These are phyloP conservation scores for Calonectria henricotiae DNA, from an alignment of 2,329 filamentous ascomycete species.

Conservation along the genomic window DNA sequence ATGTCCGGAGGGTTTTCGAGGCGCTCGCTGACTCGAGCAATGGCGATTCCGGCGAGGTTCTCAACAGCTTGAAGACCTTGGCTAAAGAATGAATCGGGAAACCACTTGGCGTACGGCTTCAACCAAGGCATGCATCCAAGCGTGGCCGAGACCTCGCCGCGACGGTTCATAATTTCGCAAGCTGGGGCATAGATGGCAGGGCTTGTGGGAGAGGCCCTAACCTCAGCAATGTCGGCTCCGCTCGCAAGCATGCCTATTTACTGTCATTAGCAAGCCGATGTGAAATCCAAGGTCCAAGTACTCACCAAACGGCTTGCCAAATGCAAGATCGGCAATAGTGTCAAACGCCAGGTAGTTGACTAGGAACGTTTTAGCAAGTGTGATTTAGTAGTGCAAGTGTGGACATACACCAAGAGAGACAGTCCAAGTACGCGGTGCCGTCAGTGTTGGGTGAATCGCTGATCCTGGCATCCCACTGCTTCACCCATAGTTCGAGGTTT, in stretches of 20 bases:
- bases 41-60: constrained; percentile 89
- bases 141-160: constrained; percentile 88
- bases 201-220: constrained; percentile 73
- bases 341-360: constrained; percentile 70
- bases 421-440: constrained; percentile 77
- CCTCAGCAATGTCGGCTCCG: constrained; percentile 83
- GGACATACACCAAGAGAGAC: constrained; percentile 77
- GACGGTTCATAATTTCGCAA: constrained; percentile 91
- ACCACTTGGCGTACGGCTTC: constrained; percentile 84
- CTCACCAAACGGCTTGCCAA: constrained; percentile 66
- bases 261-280: accelerated
- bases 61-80: constrained; percentile 83
- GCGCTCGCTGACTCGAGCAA: constrained; percentile 83
- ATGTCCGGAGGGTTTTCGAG: constrained; percentile 76
- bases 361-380: background rate
- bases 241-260: constrained; percentile 77
- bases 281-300: accelerated
- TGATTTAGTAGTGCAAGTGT: accelerated
- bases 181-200: constrained; percentile 81
- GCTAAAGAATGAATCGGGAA: constrained; percentile 88
- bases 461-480: constrained; percentile 79
- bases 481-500: constrained; percentile 84
- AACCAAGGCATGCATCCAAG: constrained; percentile 82
- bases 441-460: constrained; percentile 68
- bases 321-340: constrained; percentile 67